Evolutionary conservation across 306 rosid genomes (phyloP).

Genomic region (Prunus dulcis): DNA sequence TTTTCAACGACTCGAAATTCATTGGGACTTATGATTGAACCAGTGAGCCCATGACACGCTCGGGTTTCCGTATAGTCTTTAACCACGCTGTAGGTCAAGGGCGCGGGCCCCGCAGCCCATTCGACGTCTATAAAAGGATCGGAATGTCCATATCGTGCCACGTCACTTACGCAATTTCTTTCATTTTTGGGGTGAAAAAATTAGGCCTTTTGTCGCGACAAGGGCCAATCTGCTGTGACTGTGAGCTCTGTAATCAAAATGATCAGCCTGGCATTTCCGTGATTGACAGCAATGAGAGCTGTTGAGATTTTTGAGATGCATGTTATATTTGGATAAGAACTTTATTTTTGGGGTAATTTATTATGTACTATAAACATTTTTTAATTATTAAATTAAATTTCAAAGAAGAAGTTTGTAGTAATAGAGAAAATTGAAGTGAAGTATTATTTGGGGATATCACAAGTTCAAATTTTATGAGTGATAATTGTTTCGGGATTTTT

Average conservation of each 20-base stretch:
- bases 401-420: too few relatives aligned
- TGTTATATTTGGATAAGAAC: too few relatives aligned
- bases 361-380: too few relatives aligned
- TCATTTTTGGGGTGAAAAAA: not conserved
- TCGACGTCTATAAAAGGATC: not conserved
- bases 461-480: too few relatives aligned
- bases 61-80: not conserved
- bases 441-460: too few relatives aligned
- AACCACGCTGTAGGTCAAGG: not conserved
- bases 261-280: not conserved
- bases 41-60: conserved; percentile 7
- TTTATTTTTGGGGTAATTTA: too few relatives aligned
- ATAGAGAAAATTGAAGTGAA: too few relatives aligned
- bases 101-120: conserved; percentile 13
- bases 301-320: too few relatives aligned
- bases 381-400: too few relatives aligned
- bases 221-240: not conserved
- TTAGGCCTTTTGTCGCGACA: conserved; percentile 1
- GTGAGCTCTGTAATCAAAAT: not conserved
- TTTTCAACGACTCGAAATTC: not conserved
- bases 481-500: too few relatives aligned
- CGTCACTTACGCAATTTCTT: not conserved
- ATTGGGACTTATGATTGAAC: not conserved
- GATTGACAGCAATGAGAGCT: not conserved
- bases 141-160: conserved; percentile 13